Conservation (phyloP, 139 green algal genomes). For the Bryopsis sp. region DNA sequence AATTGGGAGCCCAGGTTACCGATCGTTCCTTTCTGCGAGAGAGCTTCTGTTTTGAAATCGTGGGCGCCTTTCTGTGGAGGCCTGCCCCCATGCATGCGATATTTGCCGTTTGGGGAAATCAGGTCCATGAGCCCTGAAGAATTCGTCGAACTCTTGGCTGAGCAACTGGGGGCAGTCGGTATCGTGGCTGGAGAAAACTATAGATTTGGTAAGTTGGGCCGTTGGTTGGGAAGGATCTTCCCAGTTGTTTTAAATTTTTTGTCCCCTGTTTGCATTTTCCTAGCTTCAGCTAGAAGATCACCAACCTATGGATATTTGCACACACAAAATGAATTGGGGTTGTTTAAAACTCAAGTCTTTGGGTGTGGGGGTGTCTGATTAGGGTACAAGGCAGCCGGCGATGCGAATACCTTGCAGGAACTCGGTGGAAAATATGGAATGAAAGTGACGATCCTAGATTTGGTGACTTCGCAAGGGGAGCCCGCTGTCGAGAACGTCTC, state of each 20-base stretch:
- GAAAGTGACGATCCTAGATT: conserved; percentile 36
- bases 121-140: conserved; percentile 55
- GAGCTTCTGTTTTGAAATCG: conserved; percentile 49
- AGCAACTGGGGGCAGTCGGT: conserved; percentile 59
- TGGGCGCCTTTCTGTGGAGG: conserved; percentile 48
- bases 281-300: neutral
- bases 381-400: conserved; percentile 71
- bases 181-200: conserved; percentile 84
- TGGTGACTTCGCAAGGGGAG: conserved; percentile 27
- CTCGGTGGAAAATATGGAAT: conserved; percentile 46
- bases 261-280: neutral
- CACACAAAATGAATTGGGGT: neutral
- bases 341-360: no score
- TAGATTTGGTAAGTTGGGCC: conserved; percentile 63
- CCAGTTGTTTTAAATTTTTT: neutral
- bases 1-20: conserved; percentile 37
- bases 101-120: conserved; percentile 72
- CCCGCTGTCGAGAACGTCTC: conserved; percentile 2
- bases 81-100: conserved; percentile 44
- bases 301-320: no score
- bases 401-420: conserved; percentile 37
- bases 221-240: neutral
- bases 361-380: neutral
- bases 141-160: conserved; percentile 74
- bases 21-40: conserved; percentile 31